Evolutionary conservation across 257 asterid genomes (phyloP), one percentile per base, ranked within the genome.

Genomic region (Ballota nigra): DNA sequence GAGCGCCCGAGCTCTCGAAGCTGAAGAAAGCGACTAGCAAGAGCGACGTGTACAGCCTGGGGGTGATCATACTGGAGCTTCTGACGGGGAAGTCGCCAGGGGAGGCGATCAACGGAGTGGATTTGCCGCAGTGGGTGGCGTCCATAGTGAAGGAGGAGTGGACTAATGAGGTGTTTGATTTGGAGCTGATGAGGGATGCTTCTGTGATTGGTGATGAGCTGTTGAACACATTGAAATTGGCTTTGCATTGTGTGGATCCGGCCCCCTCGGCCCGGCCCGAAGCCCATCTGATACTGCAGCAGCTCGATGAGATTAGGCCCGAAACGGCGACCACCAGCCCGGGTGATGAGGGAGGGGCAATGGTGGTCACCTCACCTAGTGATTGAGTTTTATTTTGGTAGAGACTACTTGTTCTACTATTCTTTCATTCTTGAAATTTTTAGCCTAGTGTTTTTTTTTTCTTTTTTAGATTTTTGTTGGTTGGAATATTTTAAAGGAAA

Each of bases 1-100:
- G 98, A 10, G 99, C 99, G 23, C 99, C 98, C 0, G 99, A 95
- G 81, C 94, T 95, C 8, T 95, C 95, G 0, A 89, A 95, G 82
- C 88, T 92, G 36, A 95, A 89, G 86, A 92, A 88, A 55, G 99
- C 98, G 23, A 91, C 89, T 72, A 80, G 93, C 10, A 94, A 94
- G 87, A 94, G 88, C 0, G 98, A 95, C 57, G 85, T 89, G 13
- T 95, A 95, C 78, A 89, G 98, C 80, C 91, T 95, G 0, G 98
- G 99, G 0, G 99, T 95, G 36, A 88, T 95, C 74, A 64, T 92
- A 24, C 55, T 95, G 55, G 98, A 95, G 75, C 96, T 95, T 22
- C 85, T 95, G 4, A 95, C 98, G 0, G 99, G 99, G 67, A 95
- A 87, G 75, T 89, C 99, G 0, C 96, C 98, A 0, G 98, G 96